phyloP scores from a whole-genome alignment of 306 rosid genomes.

The Pyrus communis region DNA sequence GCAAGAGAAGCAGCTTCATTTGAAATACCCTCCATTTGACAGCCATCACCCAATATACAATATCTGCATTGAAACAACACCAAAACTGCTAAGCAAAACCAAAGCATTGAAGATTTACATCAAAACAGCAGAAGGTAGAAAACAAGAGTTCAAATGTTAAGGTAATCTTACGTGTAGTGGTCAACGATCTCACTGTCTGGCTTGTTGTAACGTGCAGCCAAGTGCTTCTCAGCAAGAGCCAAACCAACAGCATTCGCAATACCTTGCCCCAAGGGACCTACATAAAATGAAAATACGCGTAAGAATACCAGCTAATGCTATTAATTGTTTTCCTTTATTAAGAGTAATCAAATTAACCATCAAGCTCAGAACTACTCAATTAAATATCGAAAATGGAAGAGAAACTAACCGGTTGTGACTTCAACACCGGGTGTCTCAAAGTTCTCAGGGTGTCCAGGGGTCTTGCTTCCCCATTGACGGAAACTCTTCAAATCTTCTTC shows the following conservation, averaged over 20 bases:
- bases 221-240: constrained; percentile 97
- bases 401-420: constrained; percentile 84
- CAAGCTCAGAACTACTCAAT: background rate
- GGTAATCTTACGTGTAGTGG: constrained; percentile 75
- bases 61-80: constrained; percentile 41
- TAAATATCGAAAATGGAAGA: background rate
- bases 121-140: background rate
- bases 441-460: constrained; percentile 98
- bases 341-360: background rate
- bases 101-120: background rate
- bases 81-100: constrained; percentile 5
- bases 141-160: background rate
- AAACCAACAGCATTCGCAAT: constrained; percentile 96
- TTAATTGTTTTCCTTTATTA: background rate
- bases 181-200: constrained; percentile 83
- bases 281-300: constrained; percentile 1
- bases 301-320: background rate
- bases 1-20: constrained; percentile 92
- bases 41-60: constrained; percentile 82
- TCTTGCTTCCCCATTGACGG: constrained; percentile 90
- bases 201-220: constrained; percentile 93
- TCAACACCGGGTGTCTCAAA: constrained; percentile 91
- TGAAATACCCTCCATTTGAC: constrained; percentile 97
- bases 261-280: constrained; percentile 99
- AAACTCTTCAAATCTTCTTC: constrained; percentile 79